Evolutionary conservation across 257 asterid species (phyloP).

Genomic region (Plectranthus barbatus): DNA sequence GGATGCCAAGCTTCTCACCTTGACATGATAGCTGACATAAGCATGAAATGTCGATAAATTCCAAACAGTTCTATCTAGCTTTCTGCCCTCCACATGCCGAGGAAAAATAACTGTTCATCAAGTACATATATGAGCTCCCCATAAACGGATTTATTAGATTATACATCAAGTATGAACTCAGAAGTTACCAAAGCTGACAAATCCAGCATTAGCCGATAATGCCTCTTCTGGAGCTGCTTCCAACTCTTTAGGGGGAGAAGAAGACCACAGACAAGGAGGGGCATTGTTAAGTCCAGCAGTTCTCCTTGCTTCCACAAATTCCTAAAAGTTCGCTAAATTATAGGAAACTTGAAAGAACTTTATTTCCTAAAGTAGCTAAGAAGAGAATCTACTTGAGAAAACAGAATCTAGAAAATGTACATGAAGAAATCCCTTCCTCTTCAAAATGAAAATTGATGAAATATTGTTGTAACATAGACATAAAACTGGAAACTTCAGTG

Average conservation of each 20-base stretch:
- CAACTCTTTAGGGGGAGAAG: constrained; percentile 77
- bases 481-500: neutral
- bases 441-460: neutral
- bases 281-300: constrained; percentile 82
- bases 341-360: neutral
- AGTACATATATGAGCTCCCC: constrained; percentile 7
- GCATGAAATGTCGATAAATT: constrained; percentile 91
- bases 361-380: neutral
- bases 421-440: neutral
- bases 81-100: constrained; percentile 90
- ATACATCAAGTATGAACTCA: constrained; percentile 11
- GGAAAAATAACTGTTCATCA: constrained; percentile 64
- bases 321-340: constrained; percentile 36
- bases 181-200: constrained; percentile 78
- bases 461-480: neutral
- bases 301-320: constrained; percentile 91
- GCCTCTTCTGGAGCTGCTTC: constrained; percentile 57
- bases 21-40: constrained; percentile 90
- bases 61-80: constrained; percentile 95
- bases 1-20: constrained; percentile 45
- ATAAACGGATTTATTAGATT: constrained; percentile 1
- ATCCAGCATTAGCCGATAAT: constrained; percentile 86
- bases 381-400: neutral
- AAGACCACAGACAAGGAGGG: constrained; percentile 92
- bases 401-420: neutral